Evolutionary conservation across 2,329 filamentous ascomycete species (phyloP).

Genomic region (Aureobasidium musti): DNA sequence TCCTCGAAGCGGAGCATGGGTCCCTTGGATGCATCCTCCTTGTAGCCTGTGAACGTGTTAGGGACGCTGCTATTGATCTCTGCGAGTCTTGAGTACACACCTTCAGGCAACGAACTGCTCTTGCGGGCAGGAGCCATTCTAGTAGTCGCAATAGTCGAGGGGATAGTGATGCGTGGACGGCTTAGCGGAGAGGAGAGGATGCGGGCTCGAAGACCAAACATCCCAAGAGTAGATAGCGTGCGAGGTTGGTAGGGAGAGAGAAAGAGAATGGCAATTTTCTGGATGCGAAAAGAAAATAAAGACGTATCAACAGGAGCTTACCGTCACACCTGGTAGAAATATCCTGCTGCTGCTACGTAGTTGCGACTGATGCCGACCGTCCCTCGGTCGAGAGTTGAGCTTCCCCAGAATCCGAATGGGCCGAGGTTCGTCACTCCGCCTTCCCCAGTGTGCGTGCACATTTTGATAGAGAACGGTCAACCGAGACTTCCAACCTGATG

Average conservation of each 20-base stretch:
- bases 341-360: background rate
- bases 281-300: slow-evolving; percentile 20
- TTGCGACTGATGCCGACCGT: background rate
- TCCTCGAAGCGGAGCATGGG: slow-evolving; percentile 83
- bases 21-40: slow-evolving; percentile 76
- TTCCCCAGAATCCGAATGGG: slow-evolving; percentile 5
- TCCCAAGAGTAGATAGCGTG: slow-evolving; percentile 28
- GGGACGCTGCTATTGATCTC: background rate
- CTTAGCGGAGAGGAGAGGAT: slow-evolving; percentile 27
- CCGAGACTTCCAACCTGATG: background rate
- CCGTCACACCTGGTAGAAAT: slow-evolving; percentile 17
- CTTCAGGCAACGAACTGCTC: slow-evolving; percentile 51
- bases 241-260: slow-evolving; percentile 7
- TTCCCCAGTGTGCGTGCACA: background rate
- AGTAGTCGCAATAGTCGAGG: slow-evolving; percentile 7
- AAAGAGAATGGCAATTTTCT: background rate
- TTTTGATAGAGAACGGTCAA: background rate
- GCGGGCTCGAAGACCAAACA: slow-evolving; percentile 30
- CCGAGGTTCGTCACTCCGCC: slow-evolving; percentile 18
- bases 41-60: slow-evolving; percentile 61
- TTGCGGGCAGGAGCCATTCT: slow-evolving; percentile 44
- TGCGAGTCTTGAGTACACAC: slow-evolving; percentile 39
- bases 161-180: slow-evolving; percentile 29
- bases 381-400: slow-evolving; percentile 14
- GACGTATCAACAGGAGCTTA: background rate